Base-by-base conservation (phyloP, 2,329 filamentous ascomycete genomes). In the Anisogramma anomala region DNA sequence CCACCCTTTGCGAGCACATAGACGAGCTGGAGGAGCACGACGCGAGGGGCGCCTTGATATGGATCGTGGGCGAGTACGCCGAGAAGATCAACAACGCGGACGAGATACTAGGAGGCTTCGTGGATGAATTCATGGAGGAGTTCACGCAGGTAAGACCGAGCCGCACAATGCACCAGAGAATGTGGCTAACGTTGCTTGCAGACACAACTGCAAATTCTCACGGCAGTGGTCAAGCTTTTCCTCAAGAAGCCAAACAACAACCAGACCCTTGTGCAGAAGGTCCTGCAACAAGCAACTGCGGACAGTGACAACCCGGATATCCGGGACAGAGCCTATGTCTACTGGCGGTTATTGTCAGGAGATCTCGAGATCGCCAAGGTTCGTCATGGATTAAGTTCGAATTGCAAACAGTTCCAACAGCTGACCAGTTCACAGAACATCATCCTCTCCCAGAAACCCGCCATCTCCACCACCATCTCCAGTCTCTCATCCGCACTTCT, bases 31-130 rank as follows among this genome's bases (percentile, higher is more conserved):
- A 98, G 56, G 91, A 98, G 61, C 88, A 89, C 1, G 81, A 87
- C 53, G 91, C 91, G 6, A 72, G 91, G 55, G 88, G 84, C 3
- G 83, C 89, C 17, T 67, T 98, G 45, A 96, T 98, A 55, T 98
- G 91, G 91, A 96, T 98, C 51, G 89, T 98, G 5, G 91, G 91
- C 52, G 91, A 98, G 60, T 98, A 98, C 58, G 91, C 91, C 1
- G 91, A 98, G 67, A 98, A 98, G 71, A 98, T 98, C 56, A 94
- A 77, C 65, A 96, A 98, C 54, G 91, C 91, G n/a, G 87, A 88
- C 49, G 86, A 96, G 52, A 96, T 98, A 48, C 64, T 98, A 45
- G 73, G 79, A 39, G 80, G 83, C 14, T 98, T 98, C 56, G 89
- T 95, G 10, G 91, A 96, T 42, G 82, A 79, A 1, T 96, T 98